phyloP scores from a whole-genome alignment of 1,284 basidiomycete genomes.

The Marasmius oreades region DNA sequence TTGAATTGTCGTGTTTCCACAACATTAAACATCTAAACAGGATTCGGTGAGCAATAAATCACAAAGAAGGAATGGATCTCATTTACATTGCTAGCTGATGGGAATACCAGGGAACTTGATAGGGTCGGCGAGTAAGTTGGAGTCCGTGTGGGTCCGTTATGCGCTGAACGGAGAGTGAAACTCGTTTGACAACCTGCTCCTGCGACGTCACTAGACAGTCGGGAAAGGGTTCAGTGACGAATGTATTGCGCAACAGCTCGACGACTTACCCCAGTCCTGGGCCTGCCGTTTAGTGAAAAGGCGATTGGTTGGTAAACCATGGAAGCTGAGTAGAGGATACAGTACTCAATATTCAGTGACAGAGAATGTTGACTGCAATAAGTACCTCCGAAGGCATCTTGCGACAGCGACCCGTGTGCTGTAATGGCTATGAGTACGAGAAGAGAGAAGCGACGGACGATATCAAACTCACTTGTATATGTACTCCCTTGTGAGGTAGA shows the following conservation, averaged over 20 bases:
- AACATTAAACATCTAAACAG: conserved; percentile 55
- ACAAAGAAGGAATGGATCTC: conserved; percentile 2
- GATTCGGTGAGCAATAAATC: conserved; percentile 12
- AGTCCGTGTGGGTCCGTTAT: conserved; percentile 44
- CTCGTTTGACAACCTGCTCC: conserved; percentile 52
- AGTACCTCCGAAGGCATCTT: conserved; percentile 64
- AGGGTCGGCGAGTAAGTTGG: conserved; percentile 60
- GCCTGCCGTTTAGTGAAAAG: conserved; percentile 64
- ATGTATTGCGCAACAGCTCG: not conserved
- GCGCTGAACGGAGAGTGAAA: conserved; percentile 47
- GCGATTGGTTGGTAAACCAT: conserved; percentile 39
- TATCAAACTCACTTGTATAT: conserved; percentile 61
- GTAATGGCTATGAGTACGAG: conserved; percentile 11
- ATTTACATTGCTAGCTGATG: conserved; percentile 60
- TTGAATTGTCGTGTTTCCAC: conserved; percentile 58
- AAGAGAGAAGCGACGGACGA: conserved; percentile 14
- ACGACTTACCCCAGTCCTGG: conserved; percentile 70
- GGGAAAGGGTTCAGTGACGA: conserved; percentile 9
- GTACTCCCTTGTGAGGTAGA: conserved; percentile 69
- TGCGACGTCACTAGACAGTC: conserved; percentile 57
- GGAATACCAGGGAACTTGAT: conserved; percentile 68
- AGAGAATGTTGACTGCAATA: conserved; percentile 29
- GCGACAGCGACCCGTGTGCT: conserved; percentile 69
- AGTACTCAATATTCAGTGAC: conserved; percentile 20
- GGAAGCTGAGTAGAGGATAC: conserved; percentile 34